Base-by-base conservation (phyloP, 2,329 filamentous ascomycete genomes). In the Diaporthe vexans region DNA sequence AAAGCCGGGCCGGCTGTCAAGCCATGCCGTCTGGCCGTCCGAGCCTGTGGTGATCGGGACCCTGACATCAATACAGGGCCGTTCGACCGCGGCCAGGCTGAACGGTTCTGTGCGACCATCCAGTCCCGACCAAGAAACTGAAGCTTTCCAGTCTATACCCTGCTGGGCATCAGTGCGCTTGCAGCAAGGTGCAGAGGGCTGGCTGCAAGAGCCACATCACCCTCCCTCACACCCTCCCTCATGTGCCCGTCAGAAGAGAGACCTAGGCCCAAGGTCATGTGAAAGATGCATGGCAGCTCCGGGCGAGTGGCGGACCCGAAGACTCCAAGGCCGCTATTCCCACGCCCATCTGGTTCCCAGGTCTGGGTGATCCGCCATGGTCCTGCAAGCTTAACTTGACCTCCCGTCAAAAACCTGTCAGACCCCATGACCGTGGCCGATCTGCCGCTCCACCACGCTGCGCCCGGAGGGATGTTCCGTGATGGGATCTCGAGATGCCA, bases 371-470 rank as follows among this genome's bases (percentile, higher is more conserved):
- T 35, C 43, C 43, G 61, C 29, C 9, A 37, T 37, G 19, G n/a
- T 67, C 19, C 63, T 67, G 63, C 63, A 67, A 67, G 63, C 63
- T 67, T 67, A 52, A 52, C 63, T 67, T 52, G 46, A 52, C 63
- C 59, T 52, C 46, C 63, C 46, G 29, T 46, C 46, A 26, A 61
- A 71, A 72, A 52, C 69, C 46, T 72, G 48, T 54, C 69, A 72
- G 33, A 63, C 57, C 52, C 69, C 56, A 63, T 43, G 46, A 63
- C 46, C 26, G 69, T 61, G 29, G 57, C 35, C 57, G 57, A 52
- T 72, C 69, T 72, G 57, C 57, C 69, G 69, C 57, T 40, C 57
- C 46, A 72, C 56, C 69, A 58, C 35, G 40, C 69, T 61, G 69
- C 57, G 37, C 40, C 56, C 69, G 43, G 57, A 72, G 57, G 57